Evolutionary conservation across 305 asterid species (phyloP).

Genomic region (Fraxinus xanthoxyloides): DNA sequence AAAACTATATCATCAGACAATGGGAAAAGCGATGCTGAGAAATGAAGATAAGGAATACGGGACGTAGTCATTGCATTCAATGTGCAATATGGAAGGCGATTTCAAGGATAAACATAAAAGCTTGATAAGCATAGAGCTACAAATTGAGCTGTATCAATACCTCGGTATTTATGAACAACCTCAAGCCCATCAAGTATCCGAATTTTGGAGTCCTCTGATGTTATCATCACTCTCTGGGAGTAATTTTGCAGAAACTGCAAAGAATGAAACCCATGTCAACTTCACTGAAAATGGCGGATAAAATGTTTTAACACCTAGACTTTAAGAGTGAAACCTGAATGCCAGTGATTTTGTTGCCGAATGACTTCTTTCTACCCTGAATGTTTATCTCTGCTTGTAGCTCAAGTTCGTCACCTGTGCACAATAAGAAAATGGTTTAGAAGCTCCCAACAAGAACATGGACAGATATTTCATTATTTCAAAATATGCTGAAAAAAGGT

Average conservation of each 20-base stretch:
- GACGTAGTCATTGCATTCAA: background rate
- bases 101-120: background rate
- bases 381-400: conserved; percentile 49
- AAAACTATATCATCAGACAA: background rate
- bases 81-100: background rate
- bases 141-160: conserved; percentile 27
- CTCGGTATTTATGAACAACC: conserved; percentile 70
- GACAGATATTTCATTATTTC: background rate
- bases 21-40: background rate
- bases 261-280: conserved; percentile 26
- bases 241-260: conserved; percentile 54
- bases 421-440: conserved; percentile 15
- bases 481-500: background rate
- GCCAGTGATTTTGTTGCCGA: conserved; percentile 64
- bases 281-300: background rate
- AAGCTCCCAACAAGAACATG: background rate
- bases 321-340: conserved; percentile 58
- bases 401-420: conserved; percentile 41
- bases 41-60: background rate
- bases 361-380: conserved; percentile 52
- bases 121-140: background rate
- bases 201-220: conserved; percentile 79
- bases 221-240: conserved; percentile 62
- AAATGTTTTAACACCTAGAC: background rate
- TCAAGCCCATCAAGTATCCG: conserved; percentile 74